Evolutionary conservation across 441 rosid genomes (phyloP), one percentile per base, ranked within the genome.

Genomic region (Populus tomentosa): DNA sequence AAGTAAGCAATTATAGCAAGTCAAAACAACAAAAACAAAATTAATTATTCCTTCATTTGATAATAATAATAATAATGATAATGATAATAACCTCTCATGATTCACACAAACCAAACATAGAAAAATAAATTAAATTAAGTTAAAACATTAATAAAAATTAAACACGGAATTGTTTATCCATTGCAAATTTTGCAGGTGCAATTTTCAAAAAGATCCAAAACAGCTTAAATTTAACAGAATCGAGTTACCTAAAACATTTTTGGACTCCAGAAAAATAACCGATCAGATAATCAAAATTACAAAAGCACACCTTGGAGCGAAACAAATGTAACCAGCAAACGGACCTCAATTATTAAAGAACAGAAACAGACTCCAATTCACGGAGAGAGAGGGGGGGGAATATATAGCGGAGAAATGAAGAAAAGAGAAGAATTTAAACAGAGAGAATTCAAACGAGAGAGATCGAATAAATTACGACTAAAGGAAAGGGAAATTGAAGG

Each of bases 401-500:
- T 26, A 65, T 7, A 26, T 2, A 10, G 69, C 18, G 20, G 33
- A 65, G 32, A 30, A 11, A 26, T 3, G 16, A 32, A 35, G 38
- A 35, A 5, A 18, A 13, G 62, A 30, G 4, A 30, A 35, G 71
- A 68, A 68, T 68, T 68, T 68, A 68, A 68, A 68, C 71, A 32
- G 71, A 33, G 8, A 32, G 42, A 32, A 68, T 13, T 18, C 78
- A 81, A 81, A 75, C 21, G 32, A 30, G 32, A 28, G 75, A 11
- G 40, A 72, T 74, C 69, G 91, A 89, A 91, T 89, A 87, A 84
- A 88, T 87, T 89, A 87, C 84, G 91, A 88, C 88, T 80, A 76
- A 89, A 87, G 91, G 89, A 82, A 88, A 87, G 87, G 83, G 70
- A 81, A 80, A 74, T 81, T 83, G 84, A 77, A 78, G 67, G 82